These are phyloP conservation scores for Eucalyptus curtisii DNA, from an alignment of 345 rosid genomes.

Conservation along the genomic window DNA sequence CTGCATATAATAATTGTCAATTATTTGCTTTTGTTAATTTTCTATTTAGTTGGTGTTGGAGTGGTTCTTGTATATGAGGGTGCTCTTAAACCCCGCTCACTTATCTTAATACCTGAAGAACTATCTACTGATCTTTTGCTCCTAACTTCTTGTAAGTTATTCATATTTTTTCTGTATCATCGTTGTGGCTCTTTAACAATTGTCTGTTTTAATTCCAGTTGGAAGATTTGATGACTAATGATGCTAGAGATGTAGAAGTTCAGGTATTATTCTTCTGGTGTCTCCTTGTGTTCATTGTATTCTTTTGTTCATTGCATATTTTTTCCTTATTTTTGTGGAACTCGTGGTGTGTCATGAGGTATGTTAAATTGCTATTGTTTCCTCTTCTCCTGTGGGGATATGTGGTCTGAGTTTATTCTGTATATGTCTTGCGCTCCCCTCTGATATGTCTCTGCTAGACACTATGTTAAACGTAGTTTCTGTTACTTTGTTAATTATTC, in stretches of 20 bases:
- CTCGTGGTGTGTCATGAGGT: neutral
- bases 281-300: neutral
- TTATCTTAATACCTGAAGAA: neutral
- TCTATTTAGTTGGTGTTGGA: neutral
- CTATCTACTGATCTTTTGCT: neutral
- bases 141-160: neutral
- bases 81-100: neutral
- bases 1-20: neutral
- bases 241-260: constrained; percentile 67
- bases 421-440: neutral
- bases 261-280: constrained; percentile 39
- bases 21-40: neutral
- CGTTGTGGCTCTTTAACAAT: neutral
- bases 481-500: neutral
- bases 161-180: neutral
- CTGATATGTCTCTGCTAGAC: neutral
- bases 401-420: neutral
- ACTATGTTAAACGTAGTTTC: neutral
- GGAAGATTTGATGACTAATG: constrained; percentile 64
- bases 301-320: neutral
- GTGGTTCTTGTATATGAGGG: neutral
- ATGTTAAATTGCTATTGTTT: neutral
- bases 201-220: constrained; percentile 33
- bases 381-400: neutral
- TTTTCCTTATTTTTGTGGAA: neutral